Percentiles rank a stretch among this genome's conserved stretches.
Conservation (phyloP, 2,329 filamentous ascomycete species). For the Paraphoma sp. region DNA sequence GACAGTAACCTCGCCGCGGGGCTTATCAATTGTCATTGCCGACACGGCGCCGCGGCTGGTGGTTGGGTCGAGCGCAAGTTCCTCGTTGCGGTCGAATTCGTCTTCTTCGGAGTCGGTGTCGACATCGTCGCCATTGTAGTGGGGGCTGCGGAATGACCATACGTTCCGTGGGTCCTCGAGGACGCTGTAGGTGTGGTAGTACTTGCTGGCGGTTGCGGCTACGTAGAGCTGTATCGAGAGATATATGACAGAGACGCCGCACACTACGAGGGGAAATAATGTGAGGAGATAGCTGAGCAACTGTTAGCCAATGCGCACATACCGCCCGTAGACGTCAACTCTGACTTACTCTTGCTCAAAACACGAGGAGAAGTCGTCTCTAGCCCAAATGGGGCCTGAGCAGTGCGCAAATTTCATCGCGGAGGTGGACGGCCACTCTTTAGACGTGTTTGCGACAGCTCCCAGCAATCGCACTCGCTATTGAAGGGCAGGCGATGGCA, state of each 20-base stretch:
- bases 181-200: conserved; percentile 64
- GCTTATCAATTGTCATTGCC: conserved; percentile 74
- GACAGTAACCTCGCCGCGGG: conserved; percentile 73
- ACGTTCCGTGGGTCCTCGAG: conserved; percentile 55
- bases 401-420: conserved; percentile 62
- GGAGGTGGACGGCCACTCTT: conserved; percentile 15
- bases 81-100: conserved; percentile 64
- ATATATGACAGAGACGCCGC: conserved; percentile 72
- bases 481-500: conserved; percentile 2
- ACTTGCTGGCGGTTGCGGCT: conserved; percentile 61
- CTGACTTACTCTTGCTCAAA: conserved; percentile 71
- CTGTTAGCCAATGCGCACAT: conserved; percentile 13
- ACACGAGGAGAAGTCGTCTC: conserved; percentile 67
- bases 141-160: conserved; percentile 41
- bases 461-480: conserved; percentile 29
- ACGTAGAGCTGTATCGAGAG: conserved; percentile 66
- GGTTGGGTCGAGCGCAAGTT: conserved; percentile 63
- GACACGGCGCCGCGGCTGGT: conserved; percentile 58
- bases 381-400: conserved; percentile 63
- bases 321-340: not conserved
- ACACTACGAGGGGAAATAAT: conserved; percentile 76
- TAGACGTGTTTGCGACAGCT: conserved; percentile 12
- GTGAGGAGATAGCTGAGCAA: conserved; percentile 74
- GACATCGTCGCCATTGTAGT: conserved; percentile 45
- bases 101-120: conserved; percentile 63